Conservation (phyloP, 768 basidiomycete species). For the Leucogyrophana mollusca region DNA sequence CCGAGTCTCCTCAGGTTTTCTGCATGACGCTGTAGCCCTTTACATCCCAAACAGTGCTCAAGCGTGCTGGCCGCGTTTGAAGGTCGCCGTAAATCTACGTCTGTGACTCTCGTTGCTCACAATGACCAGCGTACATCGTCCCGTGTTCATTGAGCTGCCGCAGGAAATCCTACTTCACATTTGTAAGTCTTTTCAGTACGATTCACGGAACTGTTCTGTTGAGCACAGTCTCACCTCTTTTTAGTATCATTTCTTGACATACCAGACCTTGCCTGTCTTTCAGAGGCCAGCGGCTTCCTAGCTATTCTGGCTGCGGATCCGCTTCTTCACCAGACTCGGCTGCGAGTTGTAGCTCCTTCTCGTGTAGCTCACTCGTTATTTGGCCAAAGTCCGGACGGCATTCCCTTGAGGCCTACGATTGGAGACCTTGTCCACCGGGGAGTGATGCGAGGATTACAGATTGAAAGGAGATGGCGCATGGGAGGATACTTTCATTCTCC, state of each 20-base stretch:
- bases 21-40: no score
- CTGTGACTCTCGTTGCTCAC: no score
- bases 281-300: slow-evolving; percentile 46
- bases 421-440: slow-evolving; percentile 67
- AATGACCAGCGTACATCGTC: no score
- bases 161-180: slow-evolving; percentile 61
- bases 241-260: slow-evolving; percentile 72
- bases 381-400: slow-evolving; percentile 52
- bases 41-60: no score
- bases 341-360: slow-evolving; percentile 64
- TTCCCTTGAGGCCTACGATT: slow-evolving; percentile 60
- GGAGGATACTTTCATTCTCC: slow-evolving; percentile 66
- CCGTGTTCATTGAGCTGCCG: slow-evolving; percentile 39
- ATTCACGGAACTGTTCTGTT: no score
- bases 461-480: slow-evolving; percentile 65
- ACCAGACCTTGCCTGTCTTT: slow-evolving; percentile 61
- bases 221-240: no score
- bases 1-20: no score
- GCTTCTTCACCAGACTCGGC: slow-evolving; percentile 58
- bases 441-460: slow-evolving; percentile 65
- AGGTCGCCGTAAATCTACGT: no score
- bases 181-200: slow-evolving; percentile 34
- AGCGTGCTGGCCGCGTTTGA: no score
- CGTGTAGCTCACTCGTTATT: slow-evolving; percentile 67
- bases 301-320: slow-evolving; percentile 57